These are phyloP conservation scores for Stylonectria norvegica DNA, from an alignment of 2,329 filamentous ascomycete species.

Conservation along the genomic window DNA sequence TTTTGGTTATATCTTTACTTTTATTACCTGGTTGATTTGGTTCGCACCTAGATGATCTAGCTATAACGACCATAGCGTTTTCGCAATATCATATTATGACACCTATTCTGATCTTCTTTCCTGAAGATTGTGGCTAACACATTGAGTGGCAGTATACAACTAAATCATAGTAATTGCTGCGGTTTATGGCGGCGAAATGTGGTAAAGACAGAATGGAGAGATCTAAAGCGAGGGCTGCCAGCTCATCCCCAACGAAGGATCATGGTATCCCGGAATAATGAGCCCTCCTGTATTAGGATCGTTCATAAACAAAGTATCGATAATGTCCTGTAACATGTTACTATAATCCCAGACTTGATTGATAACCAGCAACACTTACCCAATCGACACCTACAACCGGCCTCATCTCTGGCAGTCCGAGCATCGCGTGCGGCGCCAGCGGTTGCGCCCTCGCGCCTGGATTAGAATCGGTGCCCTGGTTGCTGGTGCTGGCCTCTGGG, in stretches of 20 bases:
- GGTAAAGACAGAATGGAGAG: slow-evolving; percentile 5
- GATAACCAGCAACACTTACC: slow-evolving; percentile 44
- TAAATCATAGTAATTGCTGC: too few relatives aligned
- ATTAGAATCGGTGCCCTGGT: background rate
- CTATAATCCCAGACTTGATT: background rate
- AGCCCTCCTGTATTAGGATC: slow-evolving; percentile 39
- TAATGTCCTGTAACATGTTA: slow-evolving; percentile 30
- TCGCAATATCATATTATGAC: too few relatives aligned
- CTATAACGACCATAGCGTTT: too few relatives aligned
- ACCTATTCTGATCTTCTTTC: too few relatives aligned
- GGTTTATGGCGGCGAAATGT: too few relatives aligned
- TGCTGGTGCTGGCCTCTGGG: too few relatives aligned
- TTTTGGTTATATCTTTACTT: slow-evolving; percentile 6
- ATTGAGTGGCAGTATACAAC: too few relatives aligned
- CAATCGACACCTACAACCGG: slow-evolving; percentile 55
- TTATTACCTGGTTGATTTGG: too few relatives aligned
- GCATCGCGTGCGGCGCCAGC: background rate
- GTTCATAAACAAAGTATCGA: slow-evolving; percentile 36
- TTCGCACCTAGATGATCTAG: too few relatives aligned
- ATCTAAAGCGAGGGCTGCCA: too few relatives aligned
- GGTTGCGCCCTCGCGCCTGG: background rate
- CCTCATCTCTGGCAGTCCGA: background rate
- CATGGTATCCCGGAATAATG: slow-evolving; percentile 36
- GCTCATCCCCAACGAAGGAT: slow-evolving; percentile 33
- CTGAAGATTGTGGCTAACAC: too few relatives aligned